Evolutionary conservation across 306 rosid species (phyloP).

Genomic region (Cucumis cinereus): DNA sequence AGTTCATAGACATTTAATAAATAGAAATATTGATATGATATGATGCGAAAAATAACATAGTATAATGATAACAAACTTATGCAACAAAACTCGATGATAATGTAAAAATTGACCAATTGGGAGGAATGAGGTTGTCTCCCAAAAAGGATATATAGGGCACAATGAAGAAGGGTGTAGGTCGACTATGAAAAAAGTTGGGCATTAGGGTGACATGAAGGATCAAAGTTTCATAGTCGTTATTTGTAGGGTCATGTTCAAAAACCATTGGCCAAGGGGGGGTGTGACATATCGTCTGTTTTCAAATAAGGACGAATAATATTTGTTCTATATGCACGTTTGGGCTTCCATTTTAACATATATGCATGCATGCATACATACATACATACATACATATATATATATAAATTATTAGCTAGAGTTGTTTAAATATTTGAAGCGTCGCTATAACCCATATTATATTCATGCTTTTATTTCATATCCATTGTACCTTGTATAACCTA

Average conservation of each 20-base stretch:
- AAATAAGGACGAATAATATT: not conserved
- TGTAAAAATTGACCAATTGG: not conserved
- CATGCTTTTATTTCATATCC: not conserved
- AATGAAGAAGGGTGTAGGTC: not conserved
- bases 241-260: constrained; percentile 5
- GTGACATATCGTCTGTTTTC: not conserved
- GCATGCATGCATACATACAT: too few species aligned
- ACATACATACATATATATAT: not conserved
- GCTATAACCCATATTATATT: not conserved
- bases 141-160: not conserved
- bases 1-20: not conserved
- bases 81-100: not conserved
- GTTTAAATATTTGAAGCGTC: not conserved
- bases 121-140: not conserved
- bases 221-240: not conserved
- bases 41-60: not conserved
- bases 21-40: too few species aligned
- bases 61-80: not conserved
- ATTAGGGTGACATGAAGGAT: constrained; percentile 3
- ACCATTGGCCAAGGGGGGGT: not conserved
- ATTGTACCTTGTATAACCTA: too few species aligned
- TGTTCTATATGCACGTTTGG: not conserved
- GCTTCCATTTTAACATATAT: not conserved
- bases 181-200: not conserved
- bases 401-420: not conserved